Evolutionary conservation across 75 land plant species (phyloP).

Genomic region (Sequoiadendron giganteum): DNA sequence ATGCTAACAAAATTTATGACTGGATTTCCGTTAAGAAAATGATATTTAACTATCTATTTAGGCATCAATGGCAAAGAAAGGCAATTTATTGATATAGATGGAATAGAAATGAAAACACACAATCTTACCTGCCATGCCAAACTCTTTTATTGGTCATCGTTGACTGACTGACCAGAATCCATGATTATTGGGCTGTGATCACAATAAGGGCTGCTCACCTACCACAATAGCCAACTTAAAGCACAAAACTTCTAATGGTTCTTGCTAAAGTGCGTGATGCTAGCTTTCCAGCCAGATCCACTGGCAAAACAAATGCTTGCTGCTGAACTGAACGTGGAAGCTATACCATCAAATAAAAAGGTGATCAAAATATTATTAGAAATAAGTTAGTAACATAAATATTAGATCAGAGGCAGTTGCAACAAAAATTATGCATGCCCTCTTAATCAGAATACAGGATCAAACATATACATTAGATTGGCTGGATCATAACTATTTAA

Average conservation of each 20-base stretch:
- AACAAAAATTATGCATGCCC: not conserved
- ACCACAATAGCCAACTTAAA: not conserved
- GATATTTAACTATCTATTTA: not conserved
- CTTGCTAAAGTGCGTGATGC: conserved; percentile 56
- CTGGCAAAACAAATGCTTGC: conserved; percentile 42
- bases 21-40: not conserved
- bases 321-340: conserved; percentile 46
- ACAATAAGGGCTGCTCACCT: not conserved
- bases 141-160: not conserved
- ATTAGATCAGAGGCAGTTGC: not conserved
- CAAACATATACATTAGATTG: not conserved
- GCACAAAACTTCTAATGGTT: conserved; percentile 36
- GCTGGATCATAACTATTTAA: not conserved
- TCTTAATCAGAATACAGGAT: not conserved
- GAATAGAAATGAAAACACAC: not conserved
- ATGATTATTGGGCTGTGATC: not conserved
- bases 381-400: not conserved
- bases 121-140: not conserved
- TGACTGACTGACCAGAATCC: not conserved
- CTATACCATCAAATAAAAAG: conserved; percentile 20
- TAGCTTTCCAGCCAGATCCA: conserved; percentile 44
- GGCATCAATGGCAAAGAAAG: not conserved
- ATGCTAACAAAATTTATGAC: not conserved
- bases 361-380: too few species aligned
- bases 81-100: not conserved